These are phyloP conservation scores for Inosperma sp. DNA, from an alignment of 768 basidiomycete species.

Conservation along the genomic window DNA sequence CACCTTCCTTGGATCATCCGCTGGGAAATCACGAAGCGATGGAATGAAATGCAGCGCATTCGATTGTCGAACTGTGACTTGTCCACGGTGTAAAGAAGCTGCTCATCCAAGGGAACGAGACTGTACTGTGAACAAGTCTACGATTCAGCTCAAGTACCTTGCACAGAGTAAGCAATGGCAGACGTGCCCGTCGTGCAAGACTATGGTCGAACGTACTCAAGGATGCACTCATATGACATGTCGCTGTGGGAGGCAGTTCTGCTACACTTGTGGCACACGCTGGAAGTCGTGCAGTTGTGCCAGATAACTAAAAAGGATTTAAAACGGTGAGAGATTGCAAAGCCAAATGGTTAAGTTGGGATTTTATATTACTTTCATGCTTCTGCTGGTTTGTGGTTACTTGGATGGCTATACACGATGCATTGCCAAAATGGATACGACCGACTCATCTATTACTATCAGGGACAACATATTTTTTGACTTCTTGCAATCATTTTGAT, in stretches of 20 bases:
- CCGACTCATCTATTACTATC: no score
- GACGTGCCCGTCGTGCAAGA: slow-evolving; percentile 55
- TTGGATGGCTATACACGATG: no score
- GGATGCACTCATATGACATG: slow-evolving; percentile 70
- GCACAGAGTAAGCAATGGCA: slow-evolving; percentile 50
- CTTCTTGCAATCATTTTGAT: no score
- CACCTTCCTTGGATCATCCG: slow-evolving; percentile 44
- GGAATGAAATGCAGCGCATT: slow-evolving; percentile 30
- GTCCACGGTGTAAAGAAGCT: slow-evolving; percentile 45
- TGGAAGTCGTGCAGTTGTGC: slow-evolving; percentile 69
- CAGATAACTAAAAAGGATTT: no score
- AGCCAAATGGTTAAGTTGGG: no score
- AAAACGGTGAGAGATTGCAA: no score
- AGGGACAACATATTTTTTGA: no score
- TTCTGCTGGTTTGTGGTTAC: no score
- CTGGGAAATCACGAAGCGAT: slow-evolving; percentile 4
- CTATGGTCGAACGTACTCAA: slow-evolving; percentile 49
- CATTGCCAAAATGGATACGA: no score
- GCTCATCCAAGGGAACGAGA: slow-evolving; percentile 34
- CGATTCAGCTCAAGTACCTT: slow-evolving; percentile 40
- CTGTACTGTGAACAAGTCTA: slow-evolving; percentile 42
- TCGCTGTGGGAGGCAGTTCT: slow-evolving; percentile 53
- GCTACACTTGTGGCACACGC: slow-evolving; percentile 54
- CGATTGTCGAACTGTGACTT: slow-evolving; percentile 37
- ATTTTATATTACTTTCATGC: no score